A percentile compares a stretch with the other conserved stretches of the same genome.
phyloP scores from a whole-genome alignment of 176 grass and related monocot genomes.

The Carex cristatella region DNA sequence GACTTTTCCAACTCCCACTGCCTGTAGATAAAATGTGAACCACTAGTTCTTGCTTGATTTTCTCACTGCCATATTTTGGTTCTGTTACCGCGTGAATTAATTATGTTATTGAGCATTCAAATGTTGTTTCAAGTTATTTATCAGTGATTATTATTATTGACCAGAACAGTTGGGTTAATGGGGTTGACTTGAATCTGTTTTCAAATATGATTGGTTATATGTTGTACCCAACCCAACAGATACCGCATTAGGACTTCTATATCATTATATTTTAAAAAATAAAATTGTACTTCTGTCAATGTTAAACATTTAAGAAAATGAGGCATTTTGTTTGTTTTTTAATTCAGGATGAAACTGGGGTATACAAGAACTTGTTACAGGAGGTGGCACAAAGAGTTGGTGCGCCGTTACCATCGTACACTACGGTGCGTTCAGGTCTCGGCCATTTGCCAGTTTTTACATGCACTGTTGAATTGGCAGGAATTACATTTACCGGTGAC shows the following conservation, averaged over 20 bases:
- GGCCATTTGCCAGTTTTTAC: conserved; percentile 92
- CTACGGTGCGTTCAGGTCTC: conserved; percentile 69
- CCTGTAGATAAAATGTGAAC: neutral
- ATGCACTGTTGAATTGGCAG: conserved; percentile 92
- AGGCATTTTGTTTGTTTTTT: neutral
- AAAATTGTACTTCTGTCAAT: neutral
- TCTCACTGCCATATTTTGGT: neutral
- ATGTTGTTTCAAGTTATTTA: neutral
- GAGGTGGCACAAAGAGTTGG: conserved; percentile 97
- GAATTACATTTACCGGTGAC: conserved; percentile 75
- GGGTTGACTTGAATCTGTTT: neutral
- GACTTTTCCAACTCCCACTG: neutral
- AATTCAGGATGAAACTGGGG: conserved; percentile 91
- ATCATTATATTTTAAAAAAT: neutral
- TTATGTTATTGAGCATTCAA: neutral
- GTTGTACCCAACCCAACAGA: neutral
- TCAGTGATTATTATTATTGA: neutral
- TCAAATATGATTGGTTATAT: neutral
- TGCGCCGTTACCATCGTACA: conserved; percentile 75
- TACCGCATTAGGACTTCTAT: neutral
- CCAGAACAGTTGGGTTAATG: neutral
- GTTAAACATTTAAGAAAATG: neutral
- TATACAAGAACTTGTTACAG: conserved; percentile 95
- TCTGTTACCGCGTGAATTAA: neutral
- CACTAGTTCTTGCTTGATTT: neutral